phyloP scores from a whole-genome alignment of 164 flowering plant species.

The Protea cynaroides region DNA sequence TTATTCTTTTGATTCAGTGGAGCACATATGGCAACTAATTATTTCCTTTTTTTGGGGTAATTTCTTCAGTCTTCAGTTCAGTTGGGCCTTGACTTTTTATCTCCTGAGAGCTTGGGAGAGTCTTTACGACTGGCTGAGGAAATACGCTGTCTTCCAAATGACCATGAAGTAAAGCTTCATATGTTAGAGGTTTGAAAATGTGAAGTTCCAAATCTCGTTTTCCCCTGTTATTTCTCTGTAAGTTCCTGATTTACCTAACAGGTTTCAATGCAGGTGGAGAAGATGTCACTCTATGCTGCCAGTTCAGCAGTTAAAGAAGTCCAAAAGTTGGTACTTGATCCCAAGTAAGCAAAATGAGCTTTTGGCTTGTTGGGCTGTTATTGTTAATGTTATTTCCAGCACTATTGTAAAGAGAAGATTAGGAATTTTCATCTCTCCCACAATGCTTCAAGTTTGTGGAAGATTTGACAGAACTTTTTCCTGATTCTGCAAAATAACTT shows the following conservation, averaged over 20 bases:
- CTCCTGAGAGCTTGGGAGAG: conserved; percentile 82
- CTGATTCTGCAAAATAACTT: too few relatives aligned
- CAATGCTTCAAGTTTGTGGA: too few relatives aligned
- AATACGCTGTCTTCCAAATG: conserved; percentile 79
- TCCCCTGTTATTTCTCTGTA: not conserved
- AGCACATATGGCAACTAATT: not conserved
- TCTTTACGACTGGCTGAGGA: conserved; percentile 69
- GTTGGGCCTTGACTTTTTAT: conserved; percentile 79
- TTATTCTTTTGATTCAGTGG: not conserved
- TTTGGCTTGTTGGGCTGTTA: not conserved
- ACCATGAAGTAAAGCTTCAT: conserved; percentile 77
- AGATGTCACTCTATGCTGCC: conserved; percentile 88
- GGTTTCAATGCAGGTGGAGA: conserved; percentile 65
- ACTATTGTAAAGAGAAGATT: too few relatives aligned
- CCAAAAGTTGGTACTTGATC: conserved; percentile 85
- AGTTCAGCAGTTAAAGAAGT: conserved; percentile 93
- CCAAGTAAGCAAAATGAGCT: conserved; percentile 50
- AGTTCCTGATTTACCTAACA: conserved; percentile 2
- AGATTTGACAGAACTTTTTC: too few relatives aligned
- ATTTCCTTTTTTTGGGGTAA: not conserved
- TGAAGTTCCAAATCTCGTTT: conserved; percentile 5
- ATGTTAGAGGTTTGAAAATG: conserved; percentile 61
- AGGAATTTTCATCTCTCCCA: too few relatives aligned
- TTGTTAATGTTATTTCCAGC: too few relatives aligned
- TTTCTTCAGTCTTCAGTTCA: conserved; percentile 78